Conservation (phyloP, 495 filamentous ascomycete species). For the Amphirosellinia nigrospora region DNA sequence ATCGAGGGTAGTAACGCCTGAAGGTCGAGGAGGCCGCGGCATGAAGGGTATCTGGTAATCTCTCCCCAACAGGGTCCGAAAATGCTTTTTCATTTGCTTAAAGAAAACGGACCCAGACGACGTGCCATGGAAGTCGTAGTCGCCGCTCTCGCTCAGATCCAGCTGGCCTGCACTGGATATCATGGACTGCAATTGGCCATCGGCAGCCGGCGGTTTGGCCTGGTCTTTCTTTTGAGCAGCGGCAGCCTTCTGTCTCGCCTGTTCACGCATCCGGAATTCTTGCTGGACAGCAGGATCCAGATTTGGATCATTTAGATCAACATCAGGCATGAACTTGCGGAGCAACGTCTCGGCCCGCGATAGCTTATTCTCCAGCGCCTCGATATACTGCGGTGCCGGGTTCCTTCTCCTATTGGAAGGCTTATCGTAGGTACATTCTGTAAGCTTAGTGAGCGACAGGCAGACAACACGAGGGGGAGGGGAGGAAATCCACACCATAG, state of each 20-base stretch:
- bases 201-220: slow-evolving; percentile 41
- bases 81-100: slow-evolving; percentile 81
- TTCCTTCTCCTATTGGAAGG: slow-evolving; percentile 95
- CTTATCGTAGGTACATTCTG: slow-evolving; percentile 98
- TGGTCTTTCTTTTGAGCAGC: slow-evolving; percentile 50
- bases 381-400: slow-evolving; percentile 92
- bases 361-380: slow-evolving; percentile 83
- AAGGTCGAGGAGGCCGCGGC: slow-evolving; percentile 47
- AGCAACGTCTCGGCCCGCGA: slow-evolving; percentile 85
- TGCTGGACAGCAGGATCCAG: slow-evolving; percentile 73
- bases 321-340: slow-evolving; percentile 77
- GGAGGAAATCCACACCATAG: slow-evolving; percentile 72
- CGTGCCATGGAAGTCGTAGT: slow-evolving; percentile 94
- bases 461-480: not conserved
- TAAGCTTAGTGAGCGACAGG: not conserved
- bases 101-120: slow-evolving; percentile 92
- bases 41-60: slow-evolving; percentile 57
- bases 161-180: slow-evolving; percentile 87
- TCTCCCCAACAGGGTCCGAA: slow-evolving; percentile 66
- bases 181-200: slow-evolving; percentile 91
- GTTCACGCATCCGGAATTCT: slow-evolving; percentile 57
- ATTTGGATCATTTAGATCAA: slow-evolving; percentile 83
- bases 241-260: slow-evolving; percentile 45
- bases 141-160: slow-evolving; percentile 87
- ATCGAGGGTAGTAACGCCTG: slow-evolving; percentile 60